Evolutionary conservation across 441 rosid genomes (phyloP), one percentile per base, ranked within the genome.

Genomic region (Erodium chrysanthum): DNA sequence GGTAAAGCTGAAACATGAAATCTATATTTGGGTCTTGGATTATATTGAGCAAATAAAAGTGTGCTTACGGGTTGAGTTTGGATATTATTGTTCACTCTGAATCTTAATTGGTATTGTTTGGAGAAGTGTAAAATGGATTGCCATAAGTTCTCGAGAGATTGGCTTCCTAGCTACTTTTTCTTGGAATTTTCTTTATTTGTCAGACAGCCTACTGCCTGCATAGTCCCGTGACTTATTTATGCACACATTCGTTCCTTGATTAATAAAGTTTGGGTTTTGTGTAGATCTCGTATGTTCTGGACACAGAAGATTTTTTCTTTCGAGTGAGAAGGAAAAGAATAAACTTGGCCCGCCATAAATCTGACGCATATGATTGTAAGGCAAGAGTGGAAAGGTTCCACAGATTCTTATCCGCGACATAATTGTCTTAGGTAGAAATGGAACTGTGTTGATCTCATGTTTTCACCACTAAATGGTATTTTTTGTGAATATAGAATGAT

Each of bases 271-370:
- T 37, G 65, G 72, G 48, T 70, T 10, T 54, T 54, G 73, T 70
- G 71, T 75, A 93, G 98, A 96, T 94, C 37, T 89, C 96, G 0
- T 94, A 94, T 66, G 99, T 89, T 20, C 76, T 91, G 68, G 97
- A 91, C 71, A 94, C 99, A 14, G 99, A 94, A 80, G 99, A 94
- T 74, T 84, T 76, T 66, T 80, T 94, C 79, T 85, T 78, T 50
- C 83, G 91, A 71, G 46, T 66, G 9, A 87, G 67, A 73, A 78
- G 63, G 71, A 72, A 60, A 72, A 76, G 67, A 69, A 81, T 59
- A 74, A 54, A 73, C 82, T 65, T 50, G 68, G 73, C 67, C 63
- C 74, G 7, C 54, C 71, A 71, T 78, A 66, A 54, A 73, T 54
- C 65, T 80, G n/a, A n/a, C n/a, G 70, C 70, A 73, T 75, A 10